Conservation (phyloP, 2,329 filamentous ascomycete species). For the Didymella arachidicola region DNA sequence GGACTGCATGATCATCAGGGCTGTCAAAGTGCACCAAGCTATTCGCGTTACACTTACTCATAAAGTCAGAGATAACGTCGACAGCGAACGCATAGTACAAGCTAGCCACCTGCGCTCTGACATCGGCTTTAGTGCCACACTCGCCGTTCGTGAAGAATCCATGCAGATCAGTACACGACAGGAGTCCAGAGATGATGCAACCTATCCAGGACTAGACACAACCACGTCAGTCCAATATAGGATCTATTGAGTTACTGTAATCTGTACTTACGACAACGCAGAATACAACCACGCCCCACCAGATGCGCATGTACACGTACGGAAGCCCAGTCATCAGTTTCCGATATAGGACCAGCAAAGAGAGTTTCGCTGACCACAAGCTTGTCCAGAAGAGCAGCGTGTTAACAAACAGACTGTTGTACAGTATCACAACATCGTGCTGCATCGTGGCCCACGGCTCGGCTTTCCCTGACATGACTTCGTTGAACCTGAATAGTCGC, state of each 20-base stretch:
- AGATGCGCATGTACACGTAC: background rate
- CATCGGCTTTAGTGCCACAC: background rate
- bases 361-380: background rate
- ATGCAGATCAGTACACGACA: background rate
- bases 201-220: background rate
- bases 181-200: background rate
- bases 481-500: constrained; percentile 3
- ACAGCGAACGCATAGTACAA: background rate
- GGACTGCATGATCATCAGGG: constrained; percentile 31
- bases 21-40: background rate
- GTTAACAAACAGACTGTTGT: background rate
- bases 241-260: background rate
- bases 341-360: background rate
- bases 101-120: background rate
- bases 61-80: background rate
- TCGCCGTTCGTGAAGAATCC: background rate
- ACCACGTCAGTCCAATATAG: background rate
- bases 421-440: background rate
- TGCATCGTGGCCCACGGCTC: constrained; percentile 7
- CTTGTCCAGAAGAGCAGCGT: background rate
- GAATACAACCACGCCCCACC: background rate
- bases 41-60: background rate
- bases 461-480: constrained; percentile 1
- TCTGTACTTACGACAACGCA: background rate
- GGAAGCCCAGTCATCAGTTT: background rate